phyloP scores from a whole-genome alignment of 1,139 yeast species.

The Candida sojae region DNA sequence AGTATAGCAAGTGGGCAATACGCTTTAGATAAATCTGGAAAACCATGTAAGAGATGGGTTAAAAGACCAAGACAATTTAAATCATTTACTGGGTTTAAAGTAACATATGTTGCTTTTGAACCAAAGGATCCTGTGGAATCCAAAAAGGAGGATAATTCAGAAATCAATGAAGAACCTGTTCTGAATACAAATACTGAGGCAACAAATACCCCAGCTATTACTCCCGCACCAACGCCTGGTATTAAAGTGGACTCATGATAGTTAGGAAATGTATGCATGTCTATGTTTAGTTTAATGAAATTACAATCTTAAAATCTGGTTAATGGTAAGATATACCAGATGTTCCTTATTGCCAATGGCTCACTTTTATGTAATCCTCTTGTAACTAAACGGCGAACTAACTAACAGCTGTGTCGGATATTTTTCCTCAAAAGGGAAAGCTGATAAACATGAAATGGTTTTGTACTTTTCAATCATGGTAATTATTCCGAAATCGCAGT shows the following conservation, averaged over 20 bases:
- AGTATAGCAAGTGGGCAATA: slow-evolving; percentile 28
- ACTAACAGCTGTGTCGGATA: too few relatives aligned
- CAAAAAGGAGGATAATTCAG: not conserved
- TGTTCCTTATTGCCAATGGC: too few relatives aligned
- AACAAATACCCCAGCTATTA: not conserved
- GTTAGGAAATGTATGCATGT: not conserved
- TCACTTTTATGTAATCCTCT: too few relatives aligned
- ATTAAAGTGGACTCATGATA: not conserved
- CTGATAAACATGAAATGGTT: too few relatives aligned
- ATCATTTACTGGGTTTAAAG: slow-evolving; percentile 62
- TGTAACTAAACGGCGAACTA: too few relatives aligned
- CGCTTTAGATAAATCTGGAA: slow-evolving; percentile 50
- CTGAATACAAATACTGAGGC: slow-evolving; percentile 3
- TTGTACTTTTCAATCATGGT: too few relatives aligned
- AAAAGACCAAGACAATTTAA: slow-evolving; percentile 48
- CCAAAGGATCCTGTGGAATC: slow-evolving; percentile 15
- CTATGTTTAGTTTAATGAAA: too few relatives aligned
- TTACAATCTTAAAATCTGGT: too few relatives aligned
- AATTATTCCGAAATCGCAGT: too few relatives aligned
- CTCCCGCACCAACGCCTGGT: not conserved
- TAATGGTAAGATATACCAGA: too few relatives aligned
- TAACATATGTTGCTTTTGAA: slow-evolving; percentile 40
- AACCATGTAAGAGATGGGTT: slow-evolving; percentile 53
- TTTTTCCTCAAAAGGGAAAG: too few relatives aligned
- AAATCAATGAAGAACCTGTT: not conserved